Evolutionary conservation across 148 eudicot genomes (phyloP), one percentile per base, ranked within the genome.

Genomic region (Polygonum maritimum): DNA sequence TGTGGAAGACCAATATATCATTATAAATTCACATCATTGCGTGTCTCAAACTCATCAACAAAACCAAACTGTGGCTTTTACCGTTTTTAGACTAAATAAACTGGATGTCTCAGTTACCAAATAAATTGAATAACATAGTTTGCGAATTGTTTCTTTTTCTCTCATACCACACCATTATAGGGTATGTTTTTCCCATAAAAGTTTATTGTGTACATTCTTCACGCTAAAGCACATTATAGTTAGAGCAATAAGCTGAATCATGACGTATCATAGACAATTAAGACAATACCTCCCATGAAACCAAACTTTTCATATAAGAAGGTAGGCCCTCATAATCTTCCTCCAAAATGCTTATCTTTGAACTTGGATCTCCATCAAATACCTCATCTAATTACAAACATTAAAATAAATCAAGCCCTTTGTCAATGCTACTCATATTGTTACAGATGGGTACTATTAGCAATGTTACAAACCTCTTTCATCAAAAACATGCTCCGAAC

Each of bases 301-400:
- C 93, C 57, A 95, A 85, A 71, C 78, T 85, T 80, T 80, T 92
- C 92, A 95, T 87, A 74, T 85, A 88, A 44, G 92, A 90, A 78
- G 98, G 98, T 73, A 95, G 91, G 74, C 75, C 82, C 77, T 90
- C 96, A 74, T 92, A 95, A 77, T 90, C 98, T 54, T 87, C 86
- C 73, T 84, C 79, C 31, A 85, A 85, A 74, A 90, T 83, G 58
- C 69, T 77, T 82, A 94, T 76, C 35, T 55, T 71, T 52, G 70
- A 71, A 63, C 81, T 81, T 35, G 84, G 82, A 71, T 76, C 81
- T 65, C 19, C 77, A 41, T 70, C 83, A 65, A 33, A 7, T 35
- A 65, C 71, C 1, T 31, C 41, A 36, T 65, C 71, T 65, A 35
- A 31, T 35, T 3, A 15, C 33, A 35, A 14, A 35, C 40, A 65